Percentiles rank a stretch among this genome's conserved stretches.
phyloP scores from a whole-genome alignment of 306 rosid species.

The Cicer judaicum region DNA sequence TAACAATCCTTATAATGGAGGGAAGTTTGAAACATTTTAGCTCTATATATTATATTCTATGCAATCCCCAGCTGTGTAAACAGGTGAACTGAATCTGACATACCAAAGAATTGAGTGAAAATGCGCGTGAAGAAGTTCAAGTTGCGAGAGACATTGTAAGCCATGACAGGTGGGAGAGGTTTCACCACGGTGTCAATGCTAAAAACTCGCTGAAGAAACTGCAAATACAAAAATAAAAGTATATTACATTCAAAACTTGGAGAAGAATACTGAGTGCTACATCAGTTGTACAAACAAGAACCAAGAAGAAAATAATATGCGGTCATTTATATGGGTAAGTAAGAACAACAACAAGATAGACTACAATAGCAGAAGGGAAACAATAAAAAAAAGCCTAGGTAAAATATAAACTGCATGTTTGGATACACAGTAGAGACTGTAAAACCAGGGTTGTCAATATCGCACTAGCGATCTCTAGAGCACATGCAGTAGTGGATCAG shows the following conservation, averaged over 20 bases:
- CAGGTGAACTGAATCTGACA: conserved; percentile 43
- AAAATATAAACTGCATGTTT: not conserved
- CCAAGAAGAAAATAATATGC: conserved; percentile 18
- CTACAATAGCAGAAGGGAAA: not conserved
- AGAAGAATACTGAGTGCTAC: conserved; percentile 9
- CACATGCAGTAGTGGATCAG: not conserved
- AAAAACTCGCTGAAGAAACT: conserved; percentile 93
- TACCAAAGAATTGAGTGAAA: conserved; percentile 96
- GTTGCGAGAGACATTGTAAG: conserved; percentile 85
- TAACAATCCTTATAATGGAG: conserved; percentile 2
- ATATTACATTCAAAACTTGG: conserved; percentile 22
- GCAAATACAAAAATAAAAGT: conserved; percentile 44
- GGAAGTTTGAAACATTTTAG: conserved; percentile 14
- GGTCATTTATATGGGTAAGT: not conserved
- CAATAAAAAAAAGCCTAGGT: not conserved
- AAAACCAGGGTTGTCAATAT: not conserved
- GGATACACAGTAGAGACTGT: not conserved
- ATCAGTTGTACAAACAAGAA: conserved; percentile 1
- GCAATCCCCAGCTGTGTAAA: conserved; percentile 23
- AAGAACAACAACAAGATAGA: not conserved
- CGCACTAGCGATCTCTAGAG: not conserved
- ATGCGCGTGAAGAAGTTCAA: conserved; percentile 95
- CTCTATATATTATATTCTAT: conserved; percentile 21
- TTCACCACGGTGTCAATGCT: conserved; percentile 91
- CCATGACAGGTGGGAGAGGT: conserved; percentile 91